Percentiles rank a stretch among this genome's conserved stretches.
These are phyloP conservation scores for Obelidium mucronatum DNA, from an alignment of 192 early-diverging fungal species.

Conservation along the genomic window DNA sequence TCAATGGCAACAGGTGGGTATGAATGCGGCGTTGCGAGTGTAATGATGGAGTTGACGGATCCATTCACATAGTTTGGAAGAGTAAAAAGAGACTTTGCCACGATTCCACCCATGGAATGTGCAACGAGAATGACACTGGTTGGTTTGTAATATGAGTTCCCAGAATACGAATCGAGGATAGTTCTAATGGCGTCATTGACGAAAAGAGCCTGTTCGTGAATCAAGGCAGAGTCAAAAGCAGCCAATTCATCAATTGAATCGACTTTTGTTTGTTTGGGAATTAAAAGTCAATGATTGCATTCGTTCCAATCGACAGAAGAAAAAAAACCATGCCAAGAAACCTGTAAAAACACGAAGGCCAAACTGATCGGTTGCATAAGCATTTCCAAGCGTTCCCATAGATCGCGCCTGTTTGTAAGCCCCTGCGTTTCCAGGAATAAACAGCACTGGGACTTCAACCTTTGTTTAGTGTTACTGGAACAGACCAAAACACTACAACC, in stretches of 20 bases:
- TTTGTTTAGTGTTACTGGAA: conserved; percentile 40
- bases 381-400: conserved; percentile 71
- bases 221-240: conserved; percentile 81
- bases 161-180: conserved; percentile 47
- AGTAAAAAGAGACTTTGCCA: conserved; percentile 82
- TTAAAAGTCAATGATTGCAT: background rate
- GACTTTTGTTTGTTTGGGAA: too few relatives aligned
- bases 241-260: conserved; percentile 93
- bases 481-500: background rate
- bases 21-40: conserved; percentile 89
- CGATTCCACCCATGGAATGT: conserved; percentile 98
- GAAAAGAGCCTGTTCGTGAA: conserved; percentile 87
- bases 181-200: conserved; percentile 48
- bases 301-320: background rate
- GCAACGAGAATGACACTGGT: conserved; percentile 81
- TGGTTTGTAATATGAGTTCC: conserved; percentile 46
- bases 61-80: conserved; percentile 74
- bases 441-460: conserved; percentile 84
- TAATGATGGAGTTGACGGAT: conserved; percentile 84
- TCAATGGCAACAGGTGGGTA: conserved; percentile 81
- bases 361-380: conserved; percentile 17
- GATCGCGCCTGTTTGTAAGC: conserved; percentile 93
- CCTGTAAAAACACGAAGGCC: conserved; percentile 7
- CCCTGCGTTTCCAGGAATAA: conserved; percentile 96
- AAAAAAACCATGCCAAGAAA: background rate